A percentile compares a stretch with the other conserved stretches of the same genome.
Evolutionary conservation across 1,284 basidiomycete genomes (phyloP).

Genomic region (Trichosporon ovoides): DNA sequence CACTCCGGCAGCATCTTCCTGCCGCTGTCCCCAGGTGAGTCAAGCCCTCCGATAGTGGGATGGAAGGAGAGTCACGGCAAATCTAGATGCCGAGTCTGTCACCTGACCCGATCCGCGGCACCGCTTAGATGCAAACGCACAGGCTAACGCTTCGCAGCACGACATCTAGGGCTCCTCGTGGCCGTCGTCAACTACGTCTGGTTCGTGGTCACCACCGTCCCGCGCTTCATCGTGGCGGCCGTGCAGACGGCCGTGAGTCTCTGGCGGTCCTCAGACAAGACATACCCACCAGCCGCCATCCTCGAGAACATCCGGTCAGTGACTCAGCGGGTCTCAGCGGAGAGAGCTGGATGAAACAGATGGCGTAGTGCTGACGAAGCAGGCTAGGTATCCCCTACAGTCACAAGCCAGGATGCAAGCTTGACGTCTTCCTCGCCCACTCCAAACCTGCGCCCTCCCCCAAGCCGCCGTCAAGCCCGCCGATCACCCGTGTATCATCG

Average conservation of each 20-base stretch:
- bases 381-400: conserved; percentile 18
- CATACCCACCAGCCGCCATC: not conserved
- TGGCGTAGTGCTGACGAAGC: not conserved
- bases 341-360: too few relatives aligned
- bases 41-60: too few relatives aligned
- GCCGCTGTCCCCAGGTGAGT: conserved; percentile 27
- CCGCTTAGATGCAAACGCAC: too few relatives aligned
- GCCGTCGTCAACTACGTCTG: conserved; percentile 16
- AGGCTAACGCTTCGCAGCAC: conserved; percentile 7
- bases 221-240: conserved; percentile 7
- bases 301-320: conserved; percentile 3
- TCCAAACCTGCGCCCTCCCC: not conserved
- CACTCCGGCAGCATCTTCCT: conserved; percentile 24
- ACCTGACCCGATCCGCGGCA: not conserved
- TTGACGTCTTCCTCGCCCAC: conserved; percentile 19
- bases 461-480: not conserved
- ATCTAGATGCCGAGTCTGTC: not conserved
- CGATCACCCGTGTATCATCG: conserved; percentile 13
- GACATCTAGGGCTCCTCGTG: conserved; percentile 21
- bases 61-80: not conserved
- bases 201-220: conserved; percentile 9
- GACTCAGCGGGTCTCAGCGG: not conserved
- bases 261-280: conserved; percentile 8
- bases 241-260: conserved; percentile 7
- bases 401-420: conserved; percentile 7